Conservation (phyloP, 2,329 filamentous ascomycete species). For the Fusarium anthophilum region DNA sequence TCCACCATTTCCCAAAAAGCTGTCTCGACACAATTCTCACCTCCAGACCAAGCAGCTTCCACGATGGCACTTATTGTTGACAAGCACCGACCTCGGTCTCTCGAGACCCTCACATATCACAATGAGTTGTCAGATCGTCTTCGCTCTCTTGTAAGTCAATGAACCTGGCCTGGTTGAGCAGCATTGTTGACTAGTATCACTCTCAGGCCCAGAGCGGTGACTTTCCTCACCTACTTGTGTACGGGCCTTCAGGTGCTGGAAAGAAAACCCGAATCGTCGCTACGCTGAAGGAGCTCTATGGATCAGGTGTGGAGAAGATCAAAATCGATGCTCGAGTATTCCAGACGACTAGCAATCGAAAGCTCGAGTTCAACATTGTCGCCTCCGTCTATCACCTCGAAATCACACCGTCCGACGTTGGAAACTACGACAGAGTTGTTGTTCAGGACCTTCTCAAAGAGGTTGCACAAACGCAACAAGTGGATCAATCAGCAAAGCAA, state of each 20-base stretch:
- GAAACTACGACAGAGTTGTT: conserved; percentile 95
- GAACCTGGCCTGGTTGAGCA: conserved; percentile 29
- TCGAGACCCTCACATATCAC: conserved; percentile 87
- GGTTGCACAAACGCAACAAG: conserved; percentile 98
- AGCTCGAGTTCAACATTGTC: conserved; percentile 99
- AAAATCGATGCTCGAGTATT: conserved; percentile 98
- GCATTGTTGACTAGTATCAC: conserved; percentile 8
- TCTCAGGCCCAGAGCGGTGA: conserved; percentile 91
- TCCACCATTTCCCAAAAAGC: conserved; percentile 35
- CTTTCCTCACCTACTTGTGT: conserved; percentile 96
- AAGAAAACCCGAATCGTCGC: conserved; percentile 98
- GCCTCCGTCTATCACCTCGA: conserved; percentile 97
- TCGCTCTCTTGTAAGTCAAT: conserved; percentile 81
- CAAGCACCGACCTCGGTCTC: conserved; percentile 76
- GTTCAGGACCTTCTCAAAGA: conserved; percentile 96
- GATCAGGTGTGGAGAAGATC: conserved; percentile 98
- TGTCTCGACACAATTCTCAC: conserved; percentile 26
- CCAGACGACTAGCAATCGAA: conserved; percentile 93
- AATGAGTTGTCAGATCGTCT: conserved; percentile 87
- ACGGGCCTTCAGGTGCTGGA: conserved; percentile 93
- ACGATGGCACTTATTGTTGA: conserved; percentile 76
- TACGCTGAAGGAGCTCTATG: conserved; percentile 93
- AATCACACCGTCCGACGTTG: conserved; percentile 96
- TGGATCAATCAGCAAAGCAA: conserved; percentile 91
- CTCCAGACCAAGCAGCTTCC: conserved; percentile 21